These are phyloP conservation scores for Calonectria ilicicola DNA, from an alignment of 2,329 filamentous ascomycete genomes.

Conservation along the genomic window DNA sequence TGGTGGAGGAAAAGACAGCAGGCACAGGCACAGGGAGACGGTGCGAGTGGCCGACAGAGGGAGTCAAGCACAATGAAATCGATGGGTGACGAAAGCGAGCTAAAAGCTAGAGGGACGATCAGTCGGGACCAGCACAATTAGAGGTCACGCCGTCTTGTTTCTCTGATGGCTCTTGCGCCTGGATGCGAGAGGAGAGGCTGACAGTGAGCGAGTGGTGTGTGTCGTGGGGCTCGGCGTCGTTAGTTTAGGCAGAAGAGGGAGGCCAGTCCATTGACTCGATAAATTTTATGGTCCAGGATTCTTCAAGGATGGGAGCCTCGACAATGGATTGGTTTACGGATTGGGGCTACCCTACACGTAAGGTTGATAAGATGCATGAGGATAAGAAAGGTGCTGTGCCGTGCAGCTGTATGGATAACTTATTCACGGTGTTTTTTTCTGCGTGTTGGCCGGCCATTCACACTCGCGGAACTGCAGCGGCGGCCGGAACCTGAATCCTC, in stretches of 20 bases:
- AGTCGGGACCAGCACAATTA: slow-evolving; percentile 1
- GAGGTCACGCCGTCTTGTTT: slow-evolving; percentile 20
- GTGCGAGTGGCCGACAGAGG: slow-evolving; percentile 12
- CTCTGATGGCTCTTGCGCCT: slow-evolving; percentile 13
- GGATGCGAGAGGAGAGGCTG: slow-evolving; percentile 16
- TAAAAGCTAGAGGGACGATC: not conserved
- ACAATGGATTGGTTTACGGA: slow-evolving; percentile 37
- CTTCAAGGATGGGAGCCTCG: slow-evolving; percentile 33
- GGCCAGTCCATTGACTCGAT: slow-evolving; percentile 38
- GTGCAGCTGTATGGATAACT: not conserved
- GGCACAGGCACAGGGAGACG: slow-evolving; percentile 15
- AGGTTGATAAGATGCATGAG: slow-evolving; percentile 4
- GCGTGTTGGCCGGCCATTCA: slow-evolving; percentile 22
- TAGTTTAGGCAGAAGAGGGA: slow-evolving; percentile 43
- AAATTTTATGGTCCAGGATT: slow-evolving; percentile 36
- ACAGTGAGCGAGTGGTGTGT: slow-evolving; percentile 24
- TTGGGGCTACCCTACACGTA: slow-evolving; percentile 22
- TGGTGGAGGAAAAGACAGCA: slow-evolving; percentile 27
- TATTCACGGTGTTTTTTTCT: slow-evolving; percentile 6
- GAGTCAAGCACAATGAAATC: slow-evolving; percentile 1
- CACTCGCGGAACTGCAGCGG: not conserved
- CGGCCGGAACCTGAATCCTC: not conserved
- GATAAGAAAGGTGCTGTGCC: slow-evolving; percentile 1
- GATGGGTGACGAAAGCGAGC: not conserved
- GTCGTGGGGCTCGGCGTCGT: slow-evolving; percentile 36